Evolutionary conservation across 1,284 basidiomycete genomes (phyloP).

Genomic region (Vanrija pseudolonga): DNA sequence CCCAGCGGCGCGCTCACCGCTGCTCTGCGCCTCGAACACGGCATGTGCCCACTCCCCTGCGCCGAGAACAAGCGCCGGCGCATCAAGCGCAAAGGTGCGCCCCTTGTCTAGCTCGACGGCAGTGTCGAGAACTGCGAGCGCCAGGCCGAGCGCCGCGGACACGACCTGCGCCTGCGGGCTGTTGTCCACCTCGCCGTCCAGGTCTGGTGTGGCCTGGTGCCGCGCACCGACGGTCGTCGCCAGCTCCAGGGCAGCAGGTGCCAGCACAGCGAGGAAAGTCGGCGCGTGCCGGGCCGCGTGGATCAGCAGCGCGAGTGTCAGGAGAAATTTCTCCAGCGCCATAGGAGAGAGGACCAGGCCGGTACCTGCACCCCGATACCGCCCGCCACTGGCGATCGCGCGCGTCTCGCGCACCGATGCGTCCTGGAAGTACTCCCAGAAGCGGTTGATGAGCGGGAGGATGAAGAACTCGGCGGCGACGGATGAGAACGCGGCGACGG

Average conservation of each 20-base stretch:
- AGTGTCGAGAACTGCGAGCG: conserved; percentile 70
- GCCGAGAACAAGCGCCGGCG: conserved; percentile 66
- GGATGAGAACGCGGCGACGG: conserved; percentile 58
- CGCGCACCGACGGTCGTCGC: conserved; percentile 70
- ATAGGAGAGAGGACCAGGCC: conserved; percentile 73
- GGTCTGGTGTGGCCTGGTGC: conserved; percentile 49
- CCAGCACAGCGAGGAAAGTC: conserved; percentile 72
- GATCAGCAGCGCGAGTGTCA: conserved; percentile 72
- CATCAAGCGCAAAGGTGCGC: conserved; percentile 66
- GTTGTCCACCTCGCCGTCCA: conserved; percentile 6
- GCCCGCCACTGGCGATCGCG: conserved; percentile 53
- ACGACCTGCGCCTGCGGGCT: conserved; percentile 63
- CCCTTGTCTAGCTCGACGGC: conserved; percentile 72
- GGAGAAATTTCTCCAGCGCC: conserved; percentile 68
- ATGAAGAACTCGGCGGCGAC: conserved; percentile 82
- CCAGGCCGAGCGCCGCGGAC: conserved; percentile 68
- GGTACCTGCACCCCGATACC: conserved; percentile 69
- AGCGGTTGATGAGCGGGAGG: conserved; percentile 79
- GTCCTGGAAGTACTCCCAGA: conserved; percentile 84
- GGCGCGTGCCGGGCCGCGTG: conserved; percentile 74
- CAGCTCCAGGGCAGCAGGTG: conserved; percentile 74
- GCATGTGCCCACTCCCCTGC: conserved; percentile 73
- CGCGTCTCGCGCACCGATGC: conserved; percentile 69
- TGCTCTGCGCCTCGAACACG: conserved; percentile 65
- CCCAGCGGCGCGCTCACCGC: conserved; percentile 55